phyloP scores from a whole-genome alignment of 2,329 filamentous ascomycete genomes.

The Fusarium verticillioides region DNA sequence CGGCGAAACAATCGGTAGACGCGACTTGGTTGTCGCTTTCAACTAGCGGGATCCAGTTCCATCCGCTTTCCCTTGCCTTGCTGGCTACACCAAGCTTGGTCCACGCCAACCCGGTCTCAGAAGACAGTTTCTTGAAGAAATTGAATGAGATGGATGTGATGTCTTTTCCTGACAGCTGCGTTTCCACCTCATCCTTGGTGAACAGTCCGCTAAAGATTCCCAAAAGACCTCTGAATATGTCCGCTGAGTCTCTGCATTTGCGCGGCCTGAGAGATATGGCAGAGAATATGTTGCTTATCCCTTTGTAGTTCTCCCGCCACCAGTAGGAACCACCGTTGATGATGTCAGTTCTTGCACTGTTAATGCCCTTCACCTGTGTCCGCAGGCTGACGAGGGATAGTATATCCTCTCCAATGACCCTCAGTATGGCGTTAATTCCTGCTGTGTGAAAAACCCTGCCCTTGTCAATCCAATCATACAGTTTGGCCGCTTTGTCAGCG shows the following conservation, averaged over 20 bases:
- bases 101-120: neutral
- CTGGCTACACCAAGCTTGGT: neutral
- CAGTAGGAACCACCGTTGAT: neutral
- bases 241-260: neutral
- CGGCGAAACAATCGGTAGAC: neutral
- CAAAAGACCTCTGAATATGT: neutral
- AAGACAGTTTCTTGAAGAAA: neutral
- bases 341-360: neutral
- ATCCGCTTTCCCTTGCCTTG: neutral
- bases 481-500: neutral
- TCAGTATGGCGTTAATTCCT: neutral
- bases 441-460: neutral
- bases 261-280: neutral
- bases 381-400: neutral
- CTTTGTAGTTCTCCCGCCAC: neutral
- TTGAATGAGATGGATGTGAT: neutral
- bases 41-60: neutral
- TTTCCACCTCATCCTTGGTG: neutral
- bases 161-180: neutral
- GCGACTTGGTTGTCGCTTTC: neutral
- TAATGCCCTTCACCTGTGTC: neutral
- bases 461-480: neutral
- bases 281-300: neutral
- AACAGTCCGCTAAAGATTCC: neutral
- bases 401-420: neutral